Base-by-base conservation (phyloP, 2,329 filamentous ascomycete species). In the Leptographium procerum region DNA sequence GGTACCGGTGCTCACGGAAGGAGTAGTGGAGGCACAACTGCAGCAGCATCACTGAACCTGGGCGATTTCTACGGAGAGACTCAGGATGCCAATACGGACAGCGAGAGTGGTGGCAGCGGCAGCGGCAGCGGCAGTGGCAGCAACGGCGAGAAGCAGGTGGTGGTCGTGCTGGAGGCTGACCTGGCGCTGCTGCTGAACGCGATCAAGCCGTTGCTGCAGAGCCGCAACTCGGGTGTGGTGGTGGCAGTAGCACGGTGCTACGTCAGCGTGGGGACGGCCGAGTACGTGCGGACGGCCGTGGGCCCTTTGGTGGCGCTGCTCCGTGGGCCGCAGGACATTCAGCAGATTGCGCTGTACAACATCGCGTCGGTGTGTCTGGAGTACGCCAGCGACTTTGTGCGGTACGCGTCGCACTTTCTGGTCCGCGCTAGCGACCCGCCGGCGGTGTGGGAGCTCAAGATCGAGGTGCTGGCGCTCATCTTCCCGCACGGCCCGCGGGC, bases 151-250 rank as follows among this genome's bases (percentile, higher is more conserved):
- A 55, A 26, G 11, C 16, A 87, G 62, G 78, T 85, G 31, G 69
- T 86, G 2, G 69, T 85, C 4, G 72, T 87, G 0, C 70, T 95
- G 22, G 89, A 96, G 64, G 82, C 89, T 0, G 94, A 99, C 69
- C 80, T 97, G 6, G 82, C 89, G 43, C 73, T 96, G 8, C 79
- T 97, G 13, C 75, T 99, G 22, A 88, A 87, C 64, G 81, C 83
- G 29, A 91, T 92, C 68, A 87, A 83, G 61, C 85, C 90, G n/a
- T 79, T 99, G 24, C 78, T 99, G 7, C 90, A 95, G 64, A 96
- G 90, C 64, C 87, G 94, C 57, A 99, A 96, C 67, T 88, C 94
- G 0, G 92, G 89, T 24, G 92, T 99, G 24, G 88, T 97, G 22
- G 82, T 96, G 48, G 89, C 91, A 0, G 90, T 96, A 8, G 85